Conservation (phyloP, 2,329 filamentous ascomycete genomes). For the Ilyonectria destructans region DNA sequence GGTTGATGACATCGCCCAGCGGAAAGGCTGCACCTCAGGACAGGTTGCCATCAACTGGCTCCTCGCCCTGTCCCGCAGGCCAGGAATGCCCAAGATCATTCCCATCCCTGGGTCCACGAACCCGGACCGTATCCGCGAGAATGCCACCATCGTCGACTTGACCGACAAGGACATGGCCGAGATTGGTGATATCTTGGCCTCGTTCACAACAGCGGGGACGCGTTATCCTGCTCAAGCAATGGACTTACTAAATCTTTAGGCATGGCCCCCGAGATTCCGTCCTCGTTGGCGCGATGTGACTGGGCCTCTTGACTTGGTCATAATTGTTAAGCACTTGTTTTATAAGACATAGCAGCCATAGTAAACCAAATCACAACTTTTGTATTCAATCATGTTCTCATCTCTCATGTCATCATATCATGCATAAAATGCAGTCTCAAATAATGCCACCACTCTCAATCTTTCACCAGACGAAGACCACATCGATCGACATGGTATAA, state of each 20-base stretch:
- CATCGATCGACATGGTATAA: slow-evolving; percentile 58
- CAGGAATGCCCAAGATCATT: slow-evolving; percentile 72
- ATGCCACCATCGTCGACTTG: slow-evolving; percentile 66
- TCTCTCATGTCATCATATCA: slow-evolving; percentile 30
- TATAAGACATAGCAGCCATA: neutral
- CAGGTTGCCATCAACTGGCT: slow-evolving; percentile 81
- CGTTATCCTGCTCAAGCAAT: slow-evolving; percentile 61
- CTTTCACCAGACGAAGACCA: slow-evolving; percentile 54
- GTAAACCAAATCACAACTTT: slow-evolving; percentile 10
- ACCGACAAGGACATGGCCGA: slow-evolving; percentile 66
- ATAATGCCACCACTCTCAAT: slow-evolving; percentile 54
- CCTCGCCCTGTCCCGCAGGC: slow-evolving; percentile 63
- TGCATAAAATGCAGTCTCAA: slow-evolving; percentile 42
- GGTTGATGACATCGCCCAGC: slow-evolving; percentile 70
- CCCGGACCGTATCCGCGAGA: slow-evolving; percentile 72
- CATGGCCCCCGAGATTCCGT: neutral
- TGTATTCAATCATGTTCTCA: slow-evolving; percentile 27
- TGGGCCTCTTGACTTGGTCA: neutral
- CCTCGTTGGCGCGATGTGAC: neutral
- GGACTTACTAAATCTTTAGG: slow-evolving; percentile 39
- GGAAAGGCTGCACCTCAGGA: slow-evolving; percentile 73
- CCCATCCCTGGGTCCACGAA: slow-evolving; percentile 78
- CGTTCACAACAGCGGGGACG: slow-evolving; percentile 64
- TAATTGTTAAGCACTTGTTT: neutral
- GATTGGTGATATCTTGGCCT: slow-evolving; percentile 66